Base-by-base conservation (phyloP, 352 stramenopile species). In the Phytophthora citrophthora region DNA sequence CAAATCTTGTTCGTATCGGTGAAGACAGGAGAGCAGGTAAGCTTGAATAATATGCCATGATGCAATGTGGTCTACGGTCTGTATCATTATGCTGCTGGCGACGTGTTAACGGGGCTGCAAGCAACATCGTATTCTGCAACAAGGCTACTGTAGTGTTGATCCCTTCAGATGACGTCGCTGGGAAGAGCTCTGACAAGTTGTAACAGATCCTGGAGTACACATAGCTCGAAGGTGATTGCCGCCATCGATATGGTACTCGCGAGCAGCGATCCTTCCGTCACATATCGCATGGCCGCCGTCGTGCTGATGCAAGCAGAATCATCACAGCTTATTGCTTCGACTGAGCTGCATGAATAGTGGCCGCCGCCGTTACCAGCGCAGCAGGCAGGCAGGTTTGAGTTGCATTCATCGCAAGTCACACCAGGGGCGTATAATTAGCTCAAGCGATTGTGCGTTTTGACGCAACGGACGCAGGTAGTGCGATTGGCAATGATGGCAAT, bases 391-490 rank as follows among this genome's bases (percentile, higher is more conserved):
- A 20, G 15, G 13, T 38, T 11, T 38, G 23, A 51, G 44, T 38
- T 23, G 24, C 26, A 51, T 51, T 4, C 44, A 5, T 9, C 44
- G 18, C 41, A 13, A 18, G 47, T 31, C 46, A 43, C 40, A 29
- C 31, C 31, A 32, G 1, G 29, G 4, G 29, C 9, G 29, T 54
- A 54, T 44, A 45, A 24, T 55, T 55, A 55, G 49, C 34, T 10
- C 8, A 11, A 55, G 34, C 32, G 32, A 55, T 38, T 20, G 15
- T 24, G 32, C 36, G 34, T 24, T 40, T 44, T 53, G 46, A 40
- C 27, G 27, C 46, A 53, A 53, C 46, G 46, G 46, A 53, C 46
- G 31, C 32, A 15, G 13, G 49, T n/a, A 46, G n/a, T 20, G 7
- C 16, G 20, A 40, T 46, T 57, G 31, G 50, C 32, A n/a, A 41